Conservation (phyloP, 179 eudicot species). For the Gypsophila paniculata region DNA sequence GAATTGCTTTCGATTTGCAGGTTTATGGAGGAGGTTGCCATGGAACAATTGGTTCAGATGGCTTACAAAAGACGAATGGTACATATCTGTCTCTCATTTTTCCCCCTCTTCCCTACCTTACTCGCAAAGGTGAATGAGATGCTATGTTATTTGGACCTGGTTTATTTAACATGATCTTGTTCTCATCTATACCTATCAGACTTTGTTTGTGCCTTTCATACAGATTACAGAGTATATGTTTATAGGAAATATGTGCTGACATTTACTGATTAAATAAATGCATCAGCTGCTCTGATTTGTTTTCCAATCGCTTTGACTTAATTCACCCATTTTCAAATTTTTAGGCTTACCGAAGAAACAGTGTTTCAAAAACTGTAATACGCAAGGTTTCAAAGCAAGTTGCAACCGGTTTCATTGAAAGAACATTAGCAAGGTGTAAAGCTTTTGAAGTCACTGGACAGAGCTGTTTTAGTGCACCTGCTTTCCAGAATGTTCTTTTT, state of each 20-base stretch:
- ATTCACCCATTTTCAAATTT: background rate
- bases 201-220: background rate
- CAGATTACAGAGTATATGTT: background rate
- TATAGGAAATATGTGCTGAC: background rate
- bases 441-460: slow-evolving; percentile 43
- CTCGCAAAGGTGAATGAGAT: background rate
- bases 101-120: background rate
- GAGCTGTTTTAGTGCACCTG: slow-evolving; percentile 48
- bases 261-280: background rate
- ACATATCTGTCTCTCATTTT: background rate
- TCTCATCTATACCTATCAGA: background rate
- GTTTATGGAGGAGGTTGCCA: slow-evolving; percentile 45
- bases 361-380: slow-evolving; percentile 41
- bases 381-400: slow-evolving; percentile 55
- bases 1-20: slow-evolving; percentile 30
- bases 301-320: too few species aligned
- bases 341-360: slow-evolving; percentile 44
- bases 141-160: background rate
- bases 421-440: slow-evolving; percentile 45
- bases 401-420: slow-evolving; percentile 44
- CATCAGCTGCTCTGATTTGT: too few species aligned
- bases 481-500: slow-evolving; percentile 38
- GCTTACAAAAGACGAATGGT: slow-evolving; percentile 56
- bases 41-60: slow-evolving; percentile 51
- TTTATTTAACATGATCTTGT: background rate